phyloP scores from a whole-genome alignment of 345 rosid genomes.

The Camelina sativa region DNA sequence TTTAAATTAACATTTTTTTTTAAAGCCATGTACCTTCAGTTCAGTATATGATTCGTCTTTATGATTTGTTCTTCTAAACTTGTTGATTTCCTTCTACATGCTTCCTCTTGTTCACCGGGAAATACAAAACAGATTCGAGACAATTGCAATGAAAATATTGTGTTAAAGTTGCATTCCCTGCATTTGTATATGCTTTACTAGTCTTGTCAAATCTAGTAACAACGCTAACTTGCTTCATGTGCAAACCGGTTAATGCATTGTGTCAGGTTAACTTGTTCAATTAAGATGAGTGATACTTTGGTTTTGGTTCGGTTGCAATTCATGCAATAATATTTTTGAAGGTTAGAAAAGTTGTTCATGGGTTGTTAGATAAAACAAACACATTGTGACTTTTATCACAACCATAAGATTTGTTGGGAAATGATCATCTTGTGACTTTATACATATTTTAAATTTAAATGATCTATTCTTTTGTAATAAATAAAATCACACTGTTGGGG shows the following conservation, averaged over 20 bases:
- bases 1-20: too few species aligned
- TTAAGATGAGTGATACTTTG: constrained; percentile 13
- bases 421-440: constrained; percentile 30
- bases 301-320: background rate
- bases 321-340: background rate
- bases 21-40: background rate
- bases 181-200: constrained; percentile 12
- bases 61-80: background rate
- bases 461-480: constrained; percentile 2
- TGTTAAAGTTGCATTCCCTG: constrained; percentile 1
- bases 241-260: constrained; percentile 19
- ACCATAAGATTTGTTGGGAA: constrained; percentile 35
- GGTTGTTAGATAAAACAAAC: constrained; percentile 25
- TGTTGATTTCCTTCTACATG: background rate
- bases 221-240: constrained; percentile 17
- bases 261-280: constrained; percentile 10
- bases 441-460: background rate
- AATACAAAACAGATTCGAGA: background rate
- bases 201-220: background rate
- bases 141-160: background rate
- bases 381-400: constrained; percentile 23
- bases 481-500: constrained; percentile 22
- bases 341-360: constrained; percentile 18
- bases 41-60: background rate
- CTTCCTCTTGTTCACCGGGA: background rate